phyloP scores from a whole-genome alignment of 345 rosid species.

The Zanthoxylum bungeanum region DNA sequence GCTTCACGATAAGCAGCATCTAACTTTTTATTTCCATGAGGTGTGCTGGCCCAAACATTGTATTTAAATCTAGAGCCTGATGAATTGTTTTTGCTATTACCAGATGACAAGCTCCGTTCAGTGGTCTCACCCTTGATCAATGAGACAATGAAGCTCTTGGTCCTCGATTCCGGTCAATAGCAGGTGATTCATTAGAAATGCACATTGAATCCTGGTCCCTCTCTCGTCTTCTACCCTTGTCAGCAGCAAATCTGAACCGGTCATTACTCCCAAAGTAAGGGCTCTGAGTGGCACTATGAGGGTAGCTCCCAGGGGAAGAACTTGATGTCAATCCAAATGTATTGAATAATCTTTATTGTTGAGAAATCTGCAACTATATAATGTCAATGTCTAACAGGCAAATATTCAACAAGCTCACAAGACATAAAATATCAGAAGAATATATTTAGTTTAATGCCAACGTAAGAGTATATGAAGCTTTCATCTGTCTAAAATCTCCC shows the following conservation, averaged over 20 bases:
- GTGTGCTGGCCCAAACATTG: constrained; percentile 75
- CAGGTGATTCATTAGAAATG: constrained; percentile 43
- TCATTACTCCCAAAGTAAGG: constrained; percentile 38
- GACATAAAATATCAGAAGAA: background rate
- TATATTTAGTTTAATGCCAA: background rate
- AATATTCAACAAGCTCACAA: constrained; percentile 1
- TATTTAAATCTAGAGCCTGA: constrained; percentile 41
- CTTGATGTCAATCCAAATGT: constrained; percentile 45
- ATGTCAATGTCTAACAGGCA: background rate
- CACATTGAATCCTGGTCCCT: constrained; percentile 41
- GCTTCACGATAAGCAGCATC: constrained; percentile 65
- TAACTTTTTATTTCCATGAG: constrained; percentile 68
- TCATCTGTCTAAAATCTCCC: background rate
- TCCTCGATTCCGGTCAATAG: constrained; percentile 54
- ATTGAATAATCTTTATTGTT: constrained; percentile 35
- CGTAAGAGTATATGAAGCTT: background rate
- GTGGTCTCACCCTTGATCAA: constrained; percentile 42
- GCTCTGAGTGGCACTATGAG: constrained; percentile 38
- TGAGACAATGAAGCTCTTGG: constrained; percentile 71
- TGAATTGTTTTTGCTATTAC: constrained; percentile 31
- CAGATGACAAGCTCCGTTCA: constrained; percentile 29
- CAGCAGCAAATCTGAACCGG: constrained; percentile 32
- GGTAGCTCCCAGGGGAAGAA: constrained; percentile 47
- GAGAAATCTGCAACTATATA: constrained; percentile 18
- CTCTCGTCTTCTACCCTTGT: constrained; percentile 56